Evolutionary conservation across 306 rosid species (phyloP).

Genomic region (Malus sylvestris): DNA sequence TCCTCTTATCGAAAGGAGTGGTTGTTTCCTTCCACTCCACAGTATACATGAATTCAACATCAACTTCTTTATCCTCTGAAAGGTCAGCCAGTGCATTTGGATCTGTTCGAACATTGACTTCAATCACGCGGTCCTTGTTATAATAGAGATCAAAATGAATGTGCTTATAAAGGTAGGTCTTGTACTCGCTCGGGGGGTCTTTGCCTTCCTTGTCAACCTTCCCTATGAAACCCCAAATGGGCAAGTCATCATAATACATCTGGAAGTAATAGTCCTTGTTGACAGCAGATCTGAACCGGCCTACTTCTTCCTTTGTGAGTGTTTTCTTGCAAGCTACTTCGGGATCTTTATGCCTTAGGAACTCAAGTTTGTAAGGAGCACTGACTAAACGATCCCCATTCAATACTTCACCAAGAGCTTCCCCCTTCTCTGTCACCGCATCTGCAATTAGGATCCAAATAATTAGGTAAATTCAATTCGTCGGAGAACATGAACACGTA

Average conservation of each 20-base stretch:
- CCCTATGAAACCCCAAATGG: conserved; percentile 90
- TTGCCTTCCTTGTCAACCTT: conserved; percentile 60
- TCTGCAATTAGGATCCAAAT: conserved; percentile 33
- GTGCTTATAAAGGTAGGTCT: conserved; percentile 62
- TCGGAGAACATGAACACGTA: not conserved
- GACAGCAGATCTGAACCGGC: conserved; percentile 52
- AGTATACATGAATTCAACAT: conserved; percentile 56
- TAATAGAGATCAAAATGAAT: conserved; percentile 62
- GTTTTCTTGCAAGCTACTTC: conserved; percentile 38
- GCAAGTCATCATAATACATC: conserved; percentile 87
- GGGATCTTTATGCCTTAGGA: conserved; percentile 48
- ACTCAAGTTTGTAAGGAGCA: conserved; percentile 76
- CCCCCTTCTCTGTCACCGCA: conserved; percentile 59
- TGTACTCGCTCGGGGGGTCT: conserved; percentile 74
- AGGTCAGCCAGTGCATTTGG: conserved; percentile 55
- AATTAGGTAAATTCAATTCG: not conserved
- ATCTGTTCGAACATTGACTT: conserved; percentile 55
- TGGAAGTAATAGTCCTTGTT: conserved; percentile 75
- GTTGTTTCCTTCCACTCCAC: conserved; percentile 77
- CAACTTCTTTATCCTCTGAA: conserved; percentile 58
- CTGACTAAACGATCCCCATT: conserved; percentile 80
- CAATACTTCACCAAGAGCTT: conserved; percentile 85
- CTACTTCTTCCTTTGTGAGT: conserved; percentile 54
- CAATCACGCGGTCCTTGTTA: conserved; percentile 77
- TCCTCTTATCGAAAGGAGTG: conserved; percentile 73